Evolutionary conservation across 192 early-diverging fungal genomes (phyloP).

Genomic region (Coemansia guatemalensis): DNA sequence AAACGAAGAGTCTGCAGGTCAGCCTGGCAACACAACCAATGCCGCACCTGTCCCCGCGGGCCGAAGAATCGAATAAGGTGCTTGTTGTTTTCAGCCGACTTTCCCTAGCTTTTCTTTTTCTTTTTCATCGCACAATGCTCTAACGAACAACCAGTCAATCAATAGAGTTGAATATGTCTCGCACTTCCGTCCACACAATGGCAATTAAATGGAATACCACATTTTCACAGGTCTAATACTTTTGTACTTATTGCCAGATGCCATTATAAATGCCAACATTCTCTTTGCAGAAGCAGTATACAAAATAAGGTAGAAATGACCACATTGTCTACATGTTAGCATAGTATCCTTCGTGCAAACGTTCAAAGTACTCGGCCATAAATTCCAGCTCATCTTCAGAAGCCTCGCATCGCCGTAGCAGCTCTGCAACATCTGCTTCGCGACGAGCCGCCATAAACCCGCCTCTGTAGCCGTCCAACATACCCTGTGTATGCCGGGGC

Average conservation of each 20-base stretch:
- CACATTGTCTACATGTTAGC: not conserved
- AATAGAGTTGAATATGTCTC: not conserved
- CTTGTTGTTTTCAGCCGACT: not conserved
- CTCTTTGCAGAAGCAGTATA: too few species aligned
- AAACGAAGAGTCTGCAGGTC: slow-evolving; percentile 12
- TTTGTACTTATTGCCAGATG: too few species aligned
- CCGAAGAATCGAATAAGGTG: slow-evolving; percentile 20
- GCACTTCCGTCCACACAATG: not conserved
- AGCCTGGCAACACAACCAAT: not conserved
- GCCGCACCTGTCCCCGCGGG: slow-evolving; percentile 17
- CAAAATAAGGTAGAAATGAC: too few species aligned
- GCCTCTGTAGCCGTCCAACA: slow-evolving; percentile 42
- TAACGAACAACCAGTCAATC: not conserved
- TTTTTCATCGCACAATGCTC: not conserved
- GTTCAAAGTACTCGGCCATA: slow-evolving; percentile 25
- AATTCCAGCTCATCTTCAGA: slow-evolving; percentile 29
- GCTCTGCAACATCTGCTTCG: slow-evolving; percentile 1
- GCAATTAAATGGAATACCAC: too few species aligned
- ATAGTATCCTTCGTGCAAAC: not conserved
- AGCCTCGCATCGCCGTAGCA: slow-evolving; percentile 7
- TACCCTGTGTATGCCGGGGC: slow-evolving; percentile 22
- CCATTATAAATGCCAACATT: too few species aligned
- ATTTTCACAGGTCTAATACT: too few species aligned
- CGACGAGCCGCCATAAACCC: slow-evolving; percentile 21
- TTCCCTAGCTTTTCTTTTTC: not conserved